A percentile compares a stretch with the other conserved stretches of the same genome.
These are phyloP conservation scores for Circinella umbellata DNA, from an alignment of 371 early-diverging fungal genomes.

Conservation along the genomic window DNA sequence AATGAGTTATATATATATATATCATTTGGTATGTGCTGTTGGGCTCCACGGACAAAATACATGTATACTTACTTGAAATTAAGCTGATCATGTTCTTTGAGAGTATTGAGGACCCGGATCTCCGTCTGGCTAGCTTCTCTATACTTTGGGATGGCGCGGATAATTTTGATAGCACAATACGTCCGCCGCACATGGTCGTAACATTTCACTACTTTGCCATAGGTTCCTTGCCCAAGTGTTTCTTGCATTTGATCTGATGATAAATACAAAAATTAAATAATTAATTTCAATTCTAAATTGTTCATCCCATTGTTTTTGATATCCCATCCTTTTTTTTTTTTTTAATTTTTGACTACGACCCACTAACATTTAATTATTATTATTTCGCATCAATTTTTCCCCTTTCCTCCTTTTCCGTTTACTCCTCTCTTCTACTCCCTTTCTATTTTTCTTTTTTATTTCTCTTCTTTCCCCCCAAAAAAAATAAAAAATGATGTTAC, in stretches of 20 bases:
- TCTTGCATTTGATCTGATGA: constrained; percentile 77
- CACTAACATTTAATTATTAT: too few relatives aligned
- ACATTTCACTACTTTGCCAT: constrained; percentile 95
- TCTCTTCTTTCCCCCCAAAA: too few relatives aligned
- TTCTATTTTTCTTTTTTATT: background rate
- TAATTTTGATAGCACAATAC: constrained; percentile 80
- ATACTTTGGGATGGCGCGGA: constrained; percentile 94
- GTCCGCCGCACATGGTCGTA: constrained; percentile 70
- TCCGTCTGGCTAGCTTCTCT: constrained; percentile 92
- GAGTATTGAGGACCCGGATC: constrained; percentile 81
- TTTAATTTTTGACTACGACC: too few relatives aligned
- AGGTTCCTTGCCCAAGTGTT: constrained; percentile 95
- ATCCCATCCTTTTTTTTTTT: too few relatives aligned
- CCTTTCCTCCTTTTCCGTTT: background rate
- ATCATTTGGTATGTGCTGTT: too few relatives aligned
- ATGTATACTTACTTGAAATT: constrained; percentile 19
- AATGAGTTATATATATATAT: too few relatives aligned
- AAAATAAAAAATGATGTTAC: too few relatives aligned
- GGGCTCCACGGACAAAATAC: too few relatives aligned
- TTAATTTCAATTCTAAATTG: too few relatives aligned
- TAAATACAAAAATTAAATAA: background rate
- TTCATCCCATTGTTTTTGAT: too few relatives aligned
- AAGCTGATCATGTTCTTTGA: constrained; percentile 79
- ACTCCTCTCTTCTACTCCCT: background rate
- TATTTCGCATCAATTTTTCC: background rate